These are phyloP conservation scores for Apostasia shenzhenica DNA, from an alignment of 106 monocot genomes.

Conservation along the genomic window DNA sequence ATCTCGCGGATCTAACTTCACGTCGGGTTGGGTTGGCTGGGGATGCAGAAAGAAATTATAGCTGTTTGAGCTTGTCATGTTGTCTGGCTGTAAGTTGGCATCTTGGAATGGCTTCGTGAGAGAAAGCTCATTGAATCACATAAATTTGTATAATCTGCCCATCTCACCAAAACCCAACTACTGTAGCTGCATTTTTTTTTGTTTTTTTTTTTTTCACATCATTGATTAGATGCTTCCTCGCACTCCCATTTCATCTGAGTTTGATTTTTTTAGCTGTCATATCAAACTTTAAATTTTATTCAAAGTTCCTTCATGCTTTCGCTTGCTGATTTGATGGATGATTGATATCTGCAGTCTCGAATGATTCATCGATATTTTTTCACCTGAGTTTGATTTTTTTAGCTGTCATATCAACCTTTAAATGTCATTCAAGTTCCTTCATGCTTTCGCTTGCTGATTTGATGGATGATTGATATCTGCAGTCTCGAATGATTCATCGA, in stretches of 20 bases:
- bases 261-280: neutral
- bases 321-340: too few species aligned
- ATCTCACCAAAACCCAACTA: too few species aligned
- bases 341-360: neutral
- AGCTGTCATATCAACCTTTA: neutral
- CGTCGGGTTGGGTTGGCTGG: too few species aligned
- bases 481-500: neutral
- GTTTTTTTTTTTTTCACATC: too few species aligned
- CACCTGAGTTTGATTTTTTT: neutral
- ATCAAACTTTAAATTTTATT: neutral
- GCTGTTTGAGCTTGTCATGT: too few species aligned
- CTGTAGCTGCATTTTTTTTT: too few species aligned
- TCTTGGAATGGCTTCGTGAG: too few species aligned
- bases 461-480: neutral
- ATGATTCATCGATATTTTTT: neutral
- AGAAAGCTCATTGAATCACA: too few species aligned
- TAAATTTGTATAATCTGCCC: too few species aligned
- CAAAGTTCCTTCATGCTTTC: neutral
- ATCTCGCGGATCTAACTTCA: too few species aligned
- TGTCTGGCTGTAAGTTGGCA: too few species aligned
- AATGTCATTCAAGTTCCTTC: neutral
- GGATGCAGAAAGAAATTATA: too few species aligned
- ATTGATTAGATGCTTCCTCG: neutral
- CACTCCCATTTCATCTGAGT: neutral
- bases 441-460: neutral